phyloP scores from a whole-genome alignment of 2,329 filamentous ascomycete genomes.

The Samsoniella hepiali region DNA sequence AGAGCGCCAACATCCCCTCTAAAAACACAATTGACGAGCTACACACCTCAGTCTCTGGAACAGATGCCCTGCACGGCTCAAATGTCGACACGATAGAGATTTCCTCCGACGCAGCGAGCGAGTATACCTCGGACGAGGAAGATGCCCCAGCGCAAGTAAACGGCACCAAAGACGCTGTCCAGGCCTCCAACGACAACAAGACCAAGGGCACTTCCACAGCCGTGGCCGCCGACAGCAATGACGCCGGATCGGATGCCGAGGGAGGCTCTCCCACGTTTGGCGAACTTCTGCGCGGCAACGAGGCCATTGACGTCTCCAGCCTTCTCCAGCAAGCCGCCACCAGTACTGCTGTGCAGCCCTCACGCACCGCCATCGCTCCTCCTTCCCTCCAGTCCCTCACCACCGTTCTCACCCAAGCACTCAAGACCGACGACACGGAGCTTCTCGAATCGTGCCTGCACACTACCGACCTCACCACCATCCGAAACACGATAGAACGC shows the following conservation, averaged over 20 bases:
- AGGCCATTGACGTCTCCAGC: slow-evolving; percentile 72
- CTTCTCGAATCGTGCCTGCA: slow-evolving; percentile 92
- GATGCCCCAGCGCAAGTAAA: slow-evolving; percentile 22
- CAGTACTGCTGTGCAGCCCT: slow-evolving; percentile 37
- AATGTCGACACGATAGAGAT: slow-evolving; percentile 51
- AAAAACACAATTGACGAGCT: slow-evolving; percentile 57
- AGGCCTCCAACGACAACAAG: slow-evolving; percentile 28
- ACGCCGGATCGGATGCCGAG: slow-evolving; percentile 45
- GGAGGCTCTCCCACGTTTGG: slow-evolving; percentile 71
- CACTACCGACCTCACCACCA: slow-evolving; percentile 69
- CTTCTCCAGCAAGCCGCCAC: slow-evolving; percentile 46
- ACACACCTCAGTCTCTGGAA: slow-evolving; percentile 50
- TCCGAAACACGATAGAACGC: slow-evolving; percentile 85
- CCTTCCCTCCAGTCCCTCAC: slow-evolving; percentile 78
- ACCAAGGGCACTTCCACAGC: slow-evolving; percentile 25
- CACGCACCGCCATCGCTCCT: slow-evolving; percentile 50
- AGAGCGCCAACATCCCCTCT: slow-evolving; percentile 48
- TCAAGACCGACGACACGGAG: slow-evolving; percentile 85
- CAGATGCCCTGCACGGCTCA: slow-evolving; percentile 38
- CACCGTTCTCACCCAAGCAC: slow-evolving; percentile 88
- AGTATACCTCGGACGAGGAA: slow-evolving; percentile 46
- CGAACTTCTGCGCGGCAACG: slow-evolving; percentile 72
- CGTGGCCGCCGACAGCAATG: slow-evolving; percentile 29
- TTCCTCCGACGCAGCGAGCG: slow-evolving; percentile 52
- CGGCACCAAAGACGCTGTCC: slow-evolving; percentile 20